Conservation (phyloP, 164 flowering plant species). For the Taxillus chinensis region DNA sequence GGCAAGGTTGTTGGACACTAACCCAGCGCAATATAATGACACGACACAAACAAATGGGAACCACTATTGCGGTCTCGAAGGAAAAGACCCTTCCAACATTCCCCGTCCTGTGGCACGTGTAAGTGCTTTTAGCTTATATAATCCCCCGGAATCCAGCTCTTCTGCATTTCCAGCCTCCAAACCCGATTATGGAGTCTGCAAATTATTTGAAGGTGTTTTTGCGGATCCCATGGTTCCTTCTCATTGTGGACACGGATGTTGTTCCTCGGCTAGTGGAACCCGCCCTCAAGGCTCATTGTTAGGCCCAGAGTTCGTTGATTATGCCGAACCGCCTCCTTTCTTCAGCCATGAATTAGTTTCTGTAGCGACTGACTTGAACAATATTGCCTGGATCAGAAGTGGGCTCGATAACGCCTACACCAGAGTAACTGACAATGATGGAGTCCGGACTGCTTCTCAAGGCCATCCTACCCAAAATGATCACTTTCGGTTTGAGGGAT, state of each 20-base stretch:
- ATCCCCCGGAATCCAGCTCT: conserved; percentile 23
- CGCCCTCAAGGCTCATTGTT: conserved; percentile 30
- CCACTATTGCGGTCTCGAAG: conserved; percentile 15
- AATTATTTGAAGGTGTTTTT: conserved; percentile 33
- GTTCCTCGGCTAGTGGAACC: conserved; percentile 15
- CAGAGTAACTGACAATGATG: conserved; percentile 14
- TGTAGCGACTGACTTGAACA: conserved; percentile 47
- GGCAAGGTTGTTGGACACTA: conserved; percentile 29
- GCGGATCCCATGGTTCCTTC: conserved; percentile 46
- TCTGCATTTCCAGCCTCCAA: conserved; percentile 16
- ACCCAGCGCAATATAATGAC: conserved; percentile 21
- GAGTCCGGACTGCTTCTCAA: conserved; percentile 9
- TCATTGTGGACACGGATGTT: conserved; percentile 72
- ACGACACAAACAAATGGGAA: conserved; percentile 10
- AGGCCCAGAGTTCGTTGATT: conserved; percentile 84
- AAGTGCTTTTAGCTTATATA: conserved; percentile 59
- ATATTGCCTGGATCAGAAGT: conserved; percentile 53
- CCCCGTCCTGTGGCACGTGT: conserved; percentile 66
- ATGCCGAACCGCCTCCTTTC: conserved; percentile 46
- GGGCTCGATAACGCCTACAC: conserved; percentile 34
- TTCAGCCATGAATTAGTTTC: conserved; percentile 51
- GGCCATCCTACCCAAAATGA: conserved; percentile 14
- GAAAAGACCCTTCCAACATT: conserved; percentile 31
- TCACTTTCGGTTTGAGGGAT: conserved; percentile 9
- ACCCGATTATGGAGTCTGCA: conserved; percentile 37